phyloP scores from a whole-genome alignment of 371 early-diverging fungal species.

The Mucor lusitanicus region DNA sequence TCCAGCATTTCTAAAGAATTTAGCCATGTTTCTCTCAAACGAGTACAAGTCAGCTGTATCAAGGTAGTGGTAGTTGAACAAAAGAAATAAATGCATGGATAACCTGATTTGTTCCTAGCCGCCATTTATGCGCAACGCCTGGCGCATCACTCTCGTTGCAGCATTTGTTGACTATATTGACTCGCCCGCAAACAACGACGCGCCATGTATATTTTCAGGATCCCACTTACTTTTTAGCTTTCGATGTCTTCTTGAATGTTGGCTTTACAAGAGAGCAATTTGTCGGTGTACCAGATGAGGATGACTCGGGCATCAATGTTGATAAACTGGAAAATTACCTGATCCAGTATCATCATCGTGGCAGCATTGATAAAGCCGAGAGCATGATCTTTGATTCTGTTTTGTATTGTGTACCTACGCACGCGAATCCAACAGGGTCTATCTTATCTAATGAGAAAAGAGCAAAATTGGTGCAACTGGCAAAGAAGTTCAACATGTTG shows the following conservation, averaged over 20 bases:
- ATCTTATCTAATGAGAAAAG: slow-evolving; percentile 43
- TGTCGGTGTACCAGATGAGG: slow-evolving; percentile 36
- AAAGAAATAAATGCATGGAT: background rate
- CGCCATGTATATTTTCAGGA: slow-evolving; percentile 52
- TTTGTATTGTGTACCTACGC: slow-evolving; percentile 63
- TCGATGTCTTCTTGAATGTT: slow-evolving; percentile 47
- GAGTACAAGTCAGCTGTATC: slow-evolving; percentile 22
- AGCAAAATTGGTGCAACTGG: slow-evolving; percentile 45
- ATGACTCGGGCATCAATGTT: slow-evolving; percentile 25
- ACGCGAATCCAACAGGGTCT: slow-evolving; percentile 56
- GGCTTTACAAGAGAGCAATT: slow-evolving; percentile 40
- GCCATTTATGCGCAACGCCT: slow-evolving; percentile 32
- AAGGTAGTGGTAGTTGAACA: slow-evolving; percentile 13
- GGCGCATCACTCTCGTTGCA: slow-evolving; percentile 42
- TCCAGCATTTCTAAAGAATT: slow-evolving; percentile 16
- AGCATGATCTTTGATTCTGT: slow-evolving; percentile 24
- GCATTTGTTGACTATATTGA: slow-evolving; percentile 33
- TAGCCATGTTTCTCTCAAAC: slow-evolving; percentile 31
- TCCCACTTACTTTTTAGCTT: slow-evolving; percentile 64
- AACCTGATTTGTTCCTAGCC: slow-evolving; percentile 5
- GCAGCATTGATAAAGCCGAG: background rate
- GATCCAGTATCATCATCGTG: slow-evolving; percentile 4
- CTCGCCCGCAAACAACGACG: slow-evolving; percentile 28
- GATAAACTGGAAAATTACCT: slow-evolving; percentile 22
- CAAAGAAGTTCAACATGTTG: slow-evolving; percentile 51